Base-by-base conservation (phyloP, 345 rosid species). In the Arabidopsis arenosa region DNA sequence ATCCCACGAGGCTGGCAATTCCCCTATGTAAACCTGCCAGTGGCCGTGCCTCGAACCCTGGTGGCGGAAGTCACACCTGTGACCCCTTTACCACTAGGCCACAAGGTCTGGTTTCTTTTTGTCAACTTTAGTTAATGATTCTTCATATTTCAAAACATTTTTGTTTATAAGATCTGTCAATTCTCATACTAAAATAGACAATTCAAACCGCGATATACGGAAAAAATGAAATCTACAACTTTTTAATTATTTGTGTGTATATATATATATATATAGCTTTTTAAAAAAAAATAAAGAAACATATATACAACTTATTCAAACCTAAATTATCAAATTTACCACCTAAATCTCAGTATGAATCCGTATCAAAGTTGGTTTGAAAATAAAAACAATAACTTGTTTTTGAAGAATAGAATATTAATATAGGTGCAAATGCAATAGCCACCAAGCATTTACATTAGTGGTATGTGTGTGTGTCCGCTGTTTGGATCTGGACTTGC, bases 401-500 rank as follows among this genome's bases (percentile, higher is more conserved):
- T 1, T 43, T 48, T 1, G 1, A 7, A 18, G 44, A 66, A 51
- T 11, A 32, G 26, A 57, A 32, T n/a, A 44, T 4, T 8, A 7
- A 48, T 12, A 70, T 12, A 70, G 4, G 75, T 72, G 76, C 18
- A 71, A 48, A 71, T 48, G 39, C 49, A 60, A 13, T 58, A 47
- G 36, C 21, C 66, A 57, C 56, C 1, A 13, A 37, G 63, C 56
- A 43, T 69, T 69, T 6, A 57, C 65, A 70, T 18, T 7, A 18
- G 58, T 67, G 66, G 47, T 10, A 8, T 26, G 67, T 23, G 40
- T 43, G n/a, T 39, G 43, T 51, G 32, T 49, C 52, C 2, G 59
- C 60, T 57, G 66, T 56, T 47, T 65, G 73, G 73, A 74, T 74
- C 78, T 66, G 15, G 60, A 58, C 67, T 55, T 54, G 60, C 43